Percentiles rank a stretch among this genome's conserved stretches.
These are phyloP conservation scores for Zymoseptoria ardabiliae DNA, from an alignment of 2,329 filamentous ascomycete species.

Conservation along the genomic window DNA sequence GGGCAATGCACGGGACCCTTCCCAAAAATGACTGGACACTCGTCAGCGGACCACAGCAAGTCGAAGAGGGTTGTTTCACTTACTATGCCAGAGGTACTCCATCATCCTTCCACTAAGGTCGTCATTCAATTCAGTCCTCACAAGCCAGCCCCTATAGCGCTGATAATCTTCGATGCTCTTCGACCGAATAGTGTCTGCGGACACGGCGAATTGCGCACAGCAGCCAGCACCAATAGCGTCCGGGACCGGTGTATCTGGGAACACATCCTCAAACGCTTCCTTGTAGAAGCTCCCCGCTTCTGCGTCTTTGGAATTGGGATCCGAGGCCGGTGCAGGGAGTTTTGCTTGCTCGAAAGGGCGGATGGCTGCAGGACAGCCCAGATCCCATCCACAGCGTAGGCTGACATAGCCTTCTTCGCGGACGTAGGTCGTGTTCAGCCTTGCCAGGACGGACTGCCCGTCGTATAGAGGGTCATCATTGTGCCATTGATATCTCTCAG, in stretches of 20 bases:
- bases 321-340: conserved; percentile 16
- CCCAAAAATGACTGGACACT: conserved; percentile 7
- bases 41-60: background rate
- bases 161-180: conserved; percentile 44
- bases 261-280: conserved; percentile 43
- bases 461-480: conserved; percentile 47
- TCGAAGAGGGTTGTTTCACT: conserved; percentile 11
- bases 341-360: conserved; percentile 36
- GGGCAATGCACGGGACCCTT: conserved; percentile 6
- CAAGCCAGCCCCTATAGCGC: conserved; percentile 43
- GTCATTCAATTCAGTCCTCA: conserved; percentile 41
- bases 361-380: conserved; percentile 47
- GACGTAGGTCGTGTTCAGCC: conserved; percentile 44
- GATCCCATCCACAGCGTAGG: conserved; percentile 46
- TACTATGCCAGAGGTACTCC: conserved; percentile 54
- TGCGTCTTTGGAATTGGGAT: conserved; percentile 28
- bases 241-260: conserved; percentile 36
- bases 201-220: conserved; percentile 50
- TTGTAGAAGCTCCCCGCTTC: conserved; percentile 44
- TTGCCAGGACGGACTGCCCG: conserved; percentile 42
- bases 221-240: conserved; percentile 44
- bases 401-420: conserved; percentile 47
- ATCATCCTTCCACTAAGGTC: conserved; percentile 47
- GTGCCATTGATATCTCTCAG: conserved; percentile 50
- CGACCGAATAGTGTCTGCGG: conserved; percentile 39